Percentiles rank a stretch among this genome's conserved stretches.
Evolutionary conservation across 805 yeast genomes (phyloP).

Genomic region (Kazachstania psychrophila): DNA sequence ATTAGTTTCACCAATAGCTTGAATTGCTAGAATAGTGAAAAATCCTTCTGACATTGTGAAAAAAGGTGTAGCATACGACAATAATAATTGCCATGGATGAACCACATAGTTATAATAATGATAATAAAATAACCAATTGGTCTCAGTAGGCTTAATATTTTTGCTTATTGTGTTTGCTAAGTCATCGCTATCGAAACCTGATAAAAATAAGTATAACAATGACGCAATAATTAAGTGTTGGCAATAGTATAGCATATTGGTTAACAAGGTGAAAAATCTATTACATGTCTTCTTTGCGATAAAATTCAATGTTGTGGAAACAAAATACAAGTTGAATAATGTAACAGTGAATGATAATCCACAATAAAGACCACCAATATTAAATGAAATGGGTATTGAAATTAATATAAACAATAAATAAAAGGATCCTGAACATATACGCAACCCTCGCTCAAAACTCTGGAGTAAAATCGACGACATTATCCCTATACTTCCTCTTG

Average conservation of each 20-base stretch:
- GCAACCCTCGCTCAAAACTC: constrained; percentile 18
- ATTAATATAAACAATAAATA: constrained; percentile 63
- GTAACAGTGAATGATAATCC: constrained; percentile 80
- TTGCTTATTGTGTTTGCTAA: constrained; percentile 15
- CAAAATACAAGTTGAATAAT: constrained; percentile 58
- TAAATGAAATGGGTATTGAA: constrained; percentile 88
- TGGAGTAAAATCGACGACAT: constrained; percentile 7
- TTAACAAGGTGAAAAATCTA: constrained; percentile 17
- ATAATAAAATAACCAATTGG: constrained; percentile 24
- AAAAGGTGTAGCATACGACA: constrained; percentile 77
- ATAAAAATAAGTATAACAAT: constrained; percentile 57
- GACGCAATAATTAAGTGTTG: constrained; percentile 83
- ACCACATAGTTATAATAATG: constrained; percentile 34
- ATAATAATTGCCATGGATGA: constrained; percentile 59
- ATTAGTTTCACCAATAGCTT: constrained; percentile 78
- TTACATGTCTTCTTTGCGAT: constrained; percentile 28
- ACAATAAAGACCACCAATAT: constrained; percentile 83
- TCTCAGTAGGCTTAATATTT: constrained; percentile 17
- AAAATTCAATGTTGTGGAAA: constrained; percentile 63
- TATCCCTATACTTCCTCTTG: neutral
- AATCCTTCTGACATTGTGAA: constrained; percentile 89
- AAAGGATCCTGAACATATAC: constrained; percentile 40
- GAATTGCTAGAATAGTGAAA: constrained; percentile 84
- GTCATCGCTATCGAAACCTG: constrained; percentile 39
- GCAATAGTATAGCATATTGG: constrained; percentile 51